These are phyloP conservation scores for Aspergillus thermomutatus DNA, from an alignment of 2,329 filamentous ascomycete species.

Conservation along the genomic window DNA sequence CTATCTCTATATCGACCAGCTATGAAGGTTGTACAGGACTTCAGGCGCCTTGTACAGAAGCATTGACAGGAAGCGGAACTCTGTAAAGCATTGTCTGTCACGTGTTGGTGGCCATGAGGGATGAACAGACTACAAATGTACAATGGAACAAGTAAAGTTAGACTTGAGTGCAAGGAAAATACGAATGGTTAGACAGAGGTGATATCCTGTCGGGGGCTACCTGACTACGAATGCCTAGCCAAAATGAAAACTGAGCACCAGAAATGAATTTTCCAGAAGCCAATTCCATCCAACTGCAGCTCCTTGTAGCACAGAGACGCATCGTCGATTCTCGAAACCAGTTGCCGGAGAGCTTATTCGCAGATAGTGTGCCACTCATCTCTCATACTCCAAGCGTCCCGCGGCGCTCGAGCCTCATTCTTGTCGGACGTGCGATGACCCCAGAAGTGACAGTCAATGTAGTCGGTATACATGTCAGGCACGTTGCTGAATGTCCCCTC, in stretches of 20 bases:
- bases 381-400: constrained; percentile 3
- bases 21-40: no score
- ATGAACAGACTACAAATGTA: no score
- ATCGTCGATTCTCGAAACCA: neutral
- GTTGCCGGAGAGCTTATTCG: neutral
- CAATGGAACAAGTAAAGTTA: neutral
- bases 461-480: neutral
- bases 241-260: neutral
- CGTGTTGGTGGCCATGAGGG: no score
- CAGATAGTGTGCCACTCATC: neutral
- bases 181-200: neutral
- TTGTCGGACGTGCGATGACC: neutral
- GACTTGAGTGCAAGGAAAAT: neutral
- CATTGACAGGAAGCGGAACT: no score
- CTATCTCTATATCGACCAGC: no score
- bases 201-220: no score
- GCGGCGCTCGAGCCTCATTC: neutral
- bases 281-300: neutral
- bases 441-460: constrained; percentile 3
- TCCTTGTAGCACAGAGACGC: neutral
- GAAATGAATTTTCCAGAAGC: neutral
- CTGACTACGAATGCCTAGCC: neutral
- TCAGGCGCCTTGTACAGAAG: no score
- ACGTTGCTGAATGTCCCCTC: constrained; percentile 3
- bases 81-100: no score